Evolutionary conservation across 2,329 filamentous ascomycete genomes (phyloP).

Genomic region (Botrytis sinoallii): DNA sequence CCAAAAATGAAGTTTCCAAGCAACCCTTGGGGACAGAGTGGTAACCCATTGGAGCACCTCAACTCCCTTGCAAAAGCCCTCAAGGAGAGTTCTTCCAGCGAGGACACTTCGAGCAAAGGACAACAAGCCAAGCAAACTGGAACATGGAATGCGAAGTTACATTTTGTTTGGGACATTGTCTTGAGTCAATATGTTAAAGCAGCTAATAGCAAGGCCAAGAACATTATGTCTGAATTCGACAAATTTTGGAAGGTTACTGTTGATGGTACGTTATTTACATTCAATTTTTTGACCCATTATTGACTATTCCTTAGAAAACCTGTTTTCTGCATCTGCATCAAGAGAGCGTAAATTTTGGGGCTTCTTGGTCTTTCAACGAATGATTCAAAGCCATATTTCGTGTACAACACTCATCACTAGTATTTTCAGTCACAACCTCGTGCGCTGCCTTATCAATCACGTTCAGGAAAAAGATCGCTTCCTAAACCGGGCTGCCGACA

Average conservation of each 20-base stretch:
- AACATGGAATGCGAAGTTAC: slow-evolving; percentile 75
- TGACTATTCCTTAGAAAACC: slow-evolving; percentile 56
- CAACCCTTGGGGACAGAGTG: slow-evolving; percentile 65
- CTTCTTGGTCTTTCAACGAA: slow-evolving; percentile 79
- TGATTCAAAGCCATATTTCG: slow-evolving; percentile 55
- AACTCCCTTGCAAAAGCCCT: slow-evolving; percentile 70
- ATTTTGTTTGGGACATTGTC: slow-evolving; percentile 85
- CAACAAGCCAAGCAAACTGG: slow-evolving; percentile 52
- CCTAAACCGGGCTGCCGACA: slow-evolving; percentile 74
- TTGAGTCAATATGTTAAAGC: slow-evolving; percentile 52
- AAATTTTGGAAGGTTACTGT: slow-evolving; percentile 85
- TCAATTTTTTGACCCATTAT: background rate
- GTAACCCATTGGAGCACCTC: slow-evolving; percentile 72
- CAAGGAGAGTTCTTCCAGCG: slow-evolving; percentile 66
- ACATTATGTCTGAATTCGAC: slow-evolving; percentile 50
- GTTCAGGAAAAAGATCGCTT: slow-evolving; percentile 74
- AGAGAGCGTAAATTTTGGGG: slow-evolving; percentile 90
- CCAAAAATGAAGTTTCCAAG: slow-evolving; percentile 61
- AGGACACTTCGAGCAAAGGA: slow-evolving; percentile 46
- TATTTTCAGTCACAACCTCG: slow-evolving; percentile 80
- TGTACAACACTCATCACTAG: slow-evolving; percentile 49
- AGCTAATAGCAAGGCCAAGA: slow-evolving; percentile 33
- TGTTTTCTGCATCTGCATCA: slow-evolving; percentile 79
- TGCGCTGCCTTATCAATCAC: slow-evolving; percentile 80
- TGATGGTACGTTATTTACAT: slow-evolving; percentile 62